Base-by-base conservation (phyloP, 768 basidiomycete species). In the Mycena vulgaris region DNA sequence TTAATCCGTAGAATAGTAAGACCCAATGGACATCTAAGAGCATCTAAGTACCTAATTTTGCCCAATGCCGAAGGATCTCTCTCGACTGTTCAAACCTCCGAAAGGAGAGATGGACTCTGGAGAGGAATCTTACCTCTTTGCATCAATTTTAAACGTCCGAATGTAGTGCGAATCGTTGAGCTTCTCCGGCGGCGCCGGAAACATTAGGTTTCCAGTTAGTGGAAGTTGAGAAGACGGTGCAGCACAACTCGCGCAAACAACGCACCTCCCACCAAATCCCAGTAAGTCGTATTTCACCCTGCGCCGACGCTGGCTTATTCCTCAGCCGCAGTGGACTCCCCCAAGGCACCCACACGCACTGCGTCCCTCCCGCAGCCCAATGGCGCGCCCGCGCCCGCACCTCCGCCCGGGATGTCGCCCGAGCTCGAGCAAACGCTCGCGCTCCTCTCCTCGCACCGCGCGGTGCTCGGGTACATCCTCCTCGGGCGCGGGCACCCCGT, bases 381-480 rank as follows among this genome's bases (percentile, higher is more conserved):
- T 60, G 65, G 64, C 53, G 27, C 51, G 7, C 49, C 68, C 19
- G 30, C 60, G 13, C 16, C 70, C 39, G 47, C 67, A 0, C 37
- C 75, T 11, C 23, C 78, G 13, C 69, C 61, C 6, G 76, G 75
- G 30, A 88, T 92, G 81, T 86, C 92, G 16, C 90, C 93, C n/a
- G 95, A 95, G 75, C 89, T 96, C 56, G 95, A 96, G 78, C 89
- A 91, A 71, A 96, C 92, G 0, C 86, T 97, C 16, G 80, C 90
- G 0, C 81, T 92, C 70, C 86, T 97, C 60, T 92, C 94, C 1
- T 87, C 93, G 6, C 93, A 97, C 76, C 88, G 94, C 21, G 92
- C 94, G 23, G 95, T 97, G 5, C 88, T 95, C 8, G 95, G 96
- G 2, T 96, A 96, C 78, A 87, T 97, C 76, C 88, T 97, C 0